Percentiles rank a stretch among this genome's conserved stretches.
Conservation (phyloP, 192 early-diverging fungal genomes). For the Chytriomyces sp. region DNA sequence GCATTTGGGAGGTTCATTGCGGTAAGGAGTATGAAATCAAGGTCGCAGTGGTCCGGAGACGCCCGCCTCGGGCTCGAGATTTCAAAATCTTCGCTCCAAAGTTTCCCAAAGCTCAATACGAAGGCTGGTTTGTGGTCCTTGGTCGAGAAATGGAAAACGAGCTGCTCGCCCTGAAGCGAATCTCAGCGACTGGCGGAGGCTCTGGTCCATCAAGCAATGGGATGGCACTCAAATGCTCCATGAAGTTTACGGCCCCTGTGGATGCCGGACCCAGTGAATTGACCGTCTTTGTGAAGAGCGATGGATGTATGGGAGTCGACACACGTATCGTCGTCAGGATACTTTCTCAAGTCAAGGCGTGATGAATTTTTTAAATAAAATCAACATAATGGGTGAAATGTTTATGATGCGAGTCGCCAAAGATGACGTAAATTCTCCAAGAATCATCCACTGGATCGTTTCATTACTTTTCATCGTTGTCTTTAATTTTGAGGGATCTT, state of each 20-base stretch:
- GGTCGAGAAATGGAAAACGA: conserved; percentile 67
- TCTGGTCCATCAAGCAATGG: not conserved
- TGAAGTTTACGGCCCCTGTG: conserved; percentile 16
- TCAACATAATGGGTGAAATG: no score
- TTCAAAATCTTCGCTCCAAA: conserved; percentile 72
- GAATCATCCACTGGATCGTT: no score
- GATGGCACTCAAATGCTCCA: not conserved
- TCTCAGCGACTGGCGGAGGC: conserved; percentile 43
- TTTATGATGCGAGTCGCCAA: no score
- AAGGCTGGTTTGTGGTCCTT: conserved; percentile 91
- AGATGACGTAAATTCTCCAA: no score
- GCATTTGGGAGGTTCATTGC: conserved; percentile 42
- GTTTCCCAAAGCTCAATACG: conserved; percentile 91
- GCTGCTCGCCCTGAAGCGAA: conserved; percentile 78
- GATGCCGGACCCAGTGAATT: conserved; percentile 14
- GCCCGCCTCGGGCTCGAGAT: conserved; percentile 6
- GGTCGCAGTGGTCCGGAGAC: conserved; percentile 30
- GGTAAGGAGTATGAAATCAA: conserved; percentile 46
- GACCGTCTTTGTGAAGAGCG: conserved; percentile 8
- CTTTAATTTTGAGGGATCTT: no score
- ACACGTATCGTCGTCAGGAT: conserved; percentile 32
- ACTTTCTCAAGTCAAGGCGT: conserved; percentile 13
- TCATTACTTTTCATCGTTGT: no score
- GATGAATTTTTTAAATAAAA: no score
- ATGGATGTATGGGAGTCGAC: conserved; percentile 62